Evolutionary conservation across 352 stramenopile genomes (phyloP).

Genomic region (Globisporangium nodosum): DNA sequence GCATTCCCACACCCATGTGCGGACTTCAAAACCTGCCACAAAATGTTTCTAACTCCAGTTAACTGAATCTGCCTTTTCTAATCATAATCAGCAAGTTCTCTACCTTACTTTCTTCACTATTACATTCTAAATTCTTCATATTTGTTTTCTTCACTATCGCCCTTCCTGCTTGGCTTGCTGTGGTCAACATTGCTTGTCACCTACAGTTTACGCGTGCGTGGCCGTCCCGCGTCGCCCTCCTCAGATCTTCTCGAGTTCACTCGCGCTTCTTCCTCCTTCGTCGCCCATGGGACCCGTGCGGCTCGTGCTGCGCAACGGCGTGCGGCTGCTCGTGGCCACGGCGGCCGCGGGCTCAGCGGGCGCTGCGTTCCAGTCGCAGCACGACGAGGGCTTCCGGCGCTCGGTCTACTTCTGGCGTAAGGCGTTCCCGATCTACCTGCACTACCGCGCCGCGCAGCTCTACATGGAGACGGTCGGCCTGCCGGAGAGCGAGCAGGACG

Average conservation of each 20-base stretch:
- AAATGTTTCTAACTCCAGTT: too few species aligned
- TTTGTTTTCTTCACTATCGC: background rate
- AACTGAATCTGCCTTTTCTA: too few species aligned
- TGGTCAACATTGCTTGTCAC: constrained; percentile 1
- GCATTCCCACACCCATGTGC: too few species aligned
- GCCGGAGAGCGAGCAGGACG: constrained; percentile 46
- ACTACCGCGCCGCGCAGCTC: constrained; percentile 72
- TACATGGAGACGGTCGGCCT: constrained; percentile 59
- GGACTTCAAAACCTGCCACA: too few species aligned
- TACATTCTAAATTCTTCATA: background rate
- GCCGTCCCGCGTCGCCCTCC: background rate
- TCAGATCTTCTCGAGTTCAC: background rate
- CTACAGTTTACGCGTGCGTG: background rate
- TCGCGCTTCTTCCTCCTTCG: background rate
- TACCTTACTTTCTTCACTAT: background rate
- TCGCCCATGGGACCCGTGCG: constrained; percentile 10
- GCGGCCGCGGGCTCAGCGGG: constrained; percentile 36
- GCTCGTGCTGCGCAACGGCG: constrained; percentile 51
- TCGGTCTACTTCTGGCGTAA: constrained; percentile 86
- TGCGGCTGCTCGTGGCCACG: constrained; percentile 49
- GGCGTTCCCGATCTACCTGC: constrained; percentile 82
- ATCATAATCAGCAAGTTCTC: background rate
- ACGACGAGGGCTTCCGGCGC: constrained; percentile 74
- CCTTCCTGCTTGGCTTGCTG: background rate
- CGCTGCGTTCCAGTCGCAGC: constrained; percentile 52